Evolutionary conservation across 2,329 filamentous ascomycete genomes (phyloP).

Genomic region (Coleophoma cylindrospora): DNA sequence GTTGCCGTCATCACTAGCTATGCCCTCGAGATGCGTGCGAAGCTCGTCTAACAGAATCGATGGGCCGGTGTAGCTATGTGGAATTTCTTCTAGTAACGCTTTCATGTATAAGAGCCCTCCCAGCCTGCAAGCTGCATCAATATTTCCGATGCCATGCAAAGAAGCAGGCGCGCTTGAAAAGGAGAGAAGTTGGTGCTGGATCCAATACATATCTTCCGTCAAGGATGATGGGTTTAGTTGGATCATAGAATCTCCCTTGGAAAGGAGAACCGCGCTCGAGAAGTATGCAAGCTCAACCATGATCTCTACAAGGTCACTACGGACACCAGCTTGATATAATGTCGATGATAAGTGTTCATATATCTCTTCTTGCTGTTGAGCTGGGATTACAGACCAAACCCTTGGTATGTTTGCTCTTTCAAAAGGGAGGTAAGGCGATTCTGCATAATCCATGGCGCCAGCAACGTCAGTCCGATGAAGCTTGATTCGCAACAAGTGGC

Average conservation of each 20-base stretch:
- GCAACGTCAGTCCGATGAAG: conserved; percentile 17
- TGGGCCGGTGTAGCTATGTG: background rate
- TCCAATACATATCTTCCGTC: conserved; percentile 13
- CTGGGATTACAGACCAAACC: conserved; percentile 7
- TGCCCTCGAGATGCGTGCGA: no score
- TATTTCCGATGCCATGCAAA: background rate
- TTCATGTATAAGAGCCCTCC: conserved; percentile 15
- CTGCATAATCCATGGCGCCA: conserved; percentile 17
- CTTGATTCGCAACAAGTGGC: conserved; percentile 10
- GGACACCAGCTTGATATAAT: conserved; percentile 1
- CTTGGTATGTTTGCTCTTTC: conserved; percentile 1
- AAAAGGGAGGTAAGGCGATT: conserved; percentile 10
- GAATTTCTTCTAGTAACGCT: conserved; percentile 13
- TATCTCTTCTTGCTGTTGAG: background rate
- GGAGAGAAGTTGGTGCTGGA: conserved; percentile 13
- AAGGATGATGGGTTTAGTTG: conserved; percentile 9
- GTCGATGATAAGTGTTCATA: background rate
- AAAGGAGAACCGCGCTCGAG: conserved; percentile 8
- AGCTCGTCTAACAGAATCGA: no score
- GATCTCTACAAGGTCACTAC: conserved; percentile 4
- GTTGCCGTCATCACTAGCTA: no score
- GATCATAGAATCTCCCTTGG: background rate
- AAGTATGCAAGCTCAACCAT: conserved; percentile 12
- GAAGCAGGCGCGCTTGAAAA: conserved; percentile 1
- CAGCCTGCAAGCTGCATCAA: conserved; percentile 12